Percentiles rank a stretch among this genome's conserved stretches.
Conservation (phyloP, 1,284 basidiomycete genomes). For the Boletus albobrunnescens region DNA sequence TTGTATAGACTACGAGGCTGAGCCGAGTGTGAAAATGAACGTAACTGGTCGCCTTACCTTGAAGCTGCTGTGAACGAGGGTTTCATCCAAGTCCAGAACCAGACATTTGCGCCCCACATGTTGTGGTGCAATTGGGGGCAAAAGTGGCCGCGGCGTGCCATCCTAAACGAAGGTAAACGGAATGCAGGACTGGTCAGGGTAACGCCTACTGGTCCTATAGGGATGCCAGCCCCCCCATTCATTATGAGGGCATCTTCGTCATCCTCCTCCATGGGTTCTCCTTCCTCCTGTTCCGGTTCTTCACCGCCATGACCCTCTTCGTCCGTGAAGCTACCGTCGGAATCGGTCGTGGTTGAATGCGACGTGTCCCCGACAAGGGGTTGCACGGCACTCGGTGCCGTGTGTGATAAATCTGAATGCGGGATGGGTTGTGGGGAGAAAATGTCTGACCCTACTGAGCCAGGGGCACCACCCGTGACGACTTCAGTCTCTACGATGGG, state of each 20-base stretch:
- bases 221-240: slow-evolving; percentile 80
- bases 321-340: slow-evolving; percentile 50
- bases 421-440: slow-evolving; percentile 31
- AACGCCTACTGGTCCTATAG: slow-evolving; percentile 64
- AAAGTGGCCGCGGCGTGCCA: slow-evolving; percentile 77
- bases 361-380: slow-evolving; percentile 31
- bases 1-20: slow-evolving; percentile 72
- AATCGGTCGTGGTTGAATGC: slow-evolving; percentile 33
- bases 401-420: slow-evolving; percentile 24
- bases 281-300: slow-evolving; percentile 42
- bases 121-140: slow-evolving; percentile 71
- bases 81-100: slow-evolving; percentile 94
- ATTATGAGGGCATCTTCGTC: slow-evolving; percentile 79
- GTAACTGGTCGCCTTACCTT: slow-evolving; percentile 51
- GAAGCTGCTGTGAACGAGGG: slow-evolving; percentile 90
- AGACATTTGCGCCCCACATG: slow-evolving; percentile 87
- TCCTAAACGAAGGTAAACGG: slow-evolving; percentile 47
- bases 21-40: slow-evolving; percentile 7
- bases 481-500: slow-evolving; percentile 50
- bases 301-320: slow-evolving; percentile 39
- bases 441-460: slow-evolving; percentile 43
- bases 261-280: slow-evolving; percentile 56
- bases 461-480: slow-evolving; percentile 52
- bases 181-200: not conserved
- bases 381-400: slow-evolving; percentile 17